Evolutionary conservation across 345 rosid species (phyloP).

Genomic region (Populus pruinosa): DNA sequence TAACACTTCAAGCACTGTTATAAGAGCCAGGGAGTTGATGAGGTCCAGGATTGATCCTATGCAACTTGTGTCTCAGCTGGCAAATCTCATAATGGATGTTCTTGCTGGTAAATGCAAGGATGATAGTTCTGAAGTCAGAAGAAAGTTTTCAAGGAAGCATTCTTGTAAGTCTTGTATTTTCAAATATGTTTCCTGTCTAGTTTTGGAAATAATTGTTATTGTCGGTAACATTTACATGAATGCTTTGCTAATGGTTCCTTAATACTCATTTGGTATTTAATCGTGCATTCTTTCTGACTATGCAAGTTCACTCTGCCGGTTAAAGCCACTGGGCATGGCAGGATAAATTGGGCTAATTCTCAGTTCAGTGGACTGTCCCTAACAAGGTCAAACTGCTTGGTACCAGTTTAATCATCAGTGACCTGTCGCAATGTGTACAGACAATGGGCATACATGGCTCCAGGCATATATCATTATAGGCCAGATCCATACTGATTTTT

Average conservation of each 20-base stretch:
- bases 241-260: background rate
- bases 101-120: conserved; percentile 69
- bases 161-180: conserved; percentile 43
- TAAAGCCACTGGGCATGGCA: background rate
- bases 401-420: background rate
- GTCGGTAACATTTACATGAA: background rate
- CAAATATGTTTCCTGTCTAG: background rate
- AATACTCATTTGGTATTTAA: background rate
- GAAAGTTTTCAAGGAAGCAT: conserved; percentile 53
- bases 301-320: background rate
- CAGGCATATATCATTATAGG: background rate
- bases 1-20: conserved; percentile 88
- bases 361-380: background rate
- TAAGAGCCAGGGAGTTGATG: conserved; percentile 90
- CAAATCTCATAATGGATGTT: conserved; percentile 87
- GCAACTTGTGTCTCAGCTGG: conserved; percentile 89
- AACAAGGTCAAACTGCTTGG: background rate
- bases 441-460: background rate
- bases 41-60: conserved; percentile 89
- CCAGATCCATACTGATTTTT: background rate
- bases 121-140: conserved; percentile 55
- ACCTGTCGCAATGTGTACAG: background rate
- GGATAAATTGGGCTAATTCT: background rate
- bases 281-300: background rate
- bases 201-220: background rate